Percentiles rank a stretch among this genome's conserved stretches.
Evolutionary conservation across 2,329 filamentous ascomycete genomes (phyloP).

Genomic region (Rhynchosporium secalis): DNA sequence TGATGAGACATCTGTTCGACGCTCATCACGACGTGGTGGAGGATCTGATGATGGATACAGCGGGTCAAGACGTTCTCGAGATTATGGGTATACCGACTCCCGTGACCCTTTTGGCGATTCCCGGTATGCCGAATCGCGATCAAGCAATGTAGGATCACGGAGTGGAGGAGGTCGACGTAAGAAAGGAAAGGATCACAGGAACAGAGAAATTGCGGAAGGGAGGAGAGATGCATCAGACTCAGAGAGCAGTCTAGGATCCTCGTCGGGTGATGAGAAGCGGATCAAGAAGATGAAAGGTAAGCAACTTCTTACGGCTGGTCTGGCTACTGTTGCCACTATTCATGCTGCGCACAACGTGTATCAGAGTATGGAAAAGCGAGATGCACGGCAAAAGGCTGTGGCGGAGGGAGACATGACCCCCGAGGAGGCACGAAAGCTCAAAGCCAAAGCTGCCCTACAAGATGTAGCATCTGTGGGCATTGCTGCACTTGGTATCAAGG

Average conservation of each 20-base stretch:
- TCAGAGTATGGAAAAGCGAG: constrained; percentile 61
- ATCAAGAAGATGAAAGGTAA: constrained; percentile 66
- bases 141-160: constrained; percentile 30
- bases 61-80: constrained; percentile 30
- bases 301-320: constrained; percentile 63
- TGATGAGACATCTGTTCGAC: constrained; percentile 34
- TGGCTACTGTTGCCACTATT: constrained; percentile 68
- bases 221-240: constrained; percentile 39
- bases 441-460: constrained; percentile 62
- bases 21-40: constrained; percentile 24
- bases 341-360: constrained; percentile 67
- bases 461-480: constrained; percentile 67
- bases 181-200: constrained; percentile 24
- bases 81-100: constrained; percentile 31
- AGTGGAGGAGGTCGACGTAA: constrained; percentile 26
- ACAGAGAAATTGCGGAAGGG: constrained; percentile 37
- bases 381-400: constrained; percentile 60
- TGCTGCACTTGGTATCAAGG: constrained; percentile 66
- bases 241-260: constrained; percentile 55
- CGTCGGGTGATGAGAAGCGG: constrained; percentile 61
- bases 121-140: constrained; percentile 36
- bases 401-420: constrained; percentile 61
- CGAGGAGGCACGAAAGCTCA: constrained; percentile 62
- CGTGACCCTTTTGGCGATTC: constrained; percentile 36
- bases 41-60: constrained; percentile 31